A percentile compares a stretch with the other conserved stretches of the same genome.
Evolutionary conservation across 2,329 filamentous ascomycete genomes (phyloP).

Genomic region (Calonectria crousiana): DNA sequence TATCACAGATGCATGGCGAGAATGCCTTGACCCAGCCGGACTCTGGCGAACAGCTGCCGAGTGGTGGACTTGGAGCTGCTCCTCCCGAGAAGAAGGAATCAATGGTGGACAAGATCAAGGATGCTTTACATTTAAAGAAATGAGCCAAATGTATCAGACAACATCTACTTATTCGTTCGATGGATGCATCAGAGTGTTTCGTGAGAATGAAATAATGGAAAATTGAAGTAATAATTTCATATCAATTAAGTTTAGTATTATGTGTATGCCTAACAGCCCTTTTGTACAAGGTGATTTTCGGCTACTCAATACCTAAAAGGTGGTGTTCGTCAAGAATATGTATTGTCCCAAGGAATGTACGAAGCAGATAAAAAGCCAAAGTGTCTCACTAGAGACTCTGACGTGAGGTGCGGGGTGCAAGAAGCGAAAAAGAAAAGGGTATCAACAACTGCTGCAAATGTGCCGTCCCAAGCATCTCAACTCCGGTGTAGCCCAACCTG

Average conservation of each 20-base stretch:
- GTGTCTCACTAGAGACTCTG: background rate
- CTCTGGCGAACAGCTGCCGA: constrained; percentile 20
- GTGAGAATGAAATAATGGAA: background rate
- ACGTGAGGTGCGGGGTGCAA: background rate
- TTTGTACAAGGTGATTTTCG: background rate
- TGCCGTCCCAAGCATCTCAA: constrained; percentile 18
- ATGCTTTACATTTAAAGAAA: constrained; percentile 40
- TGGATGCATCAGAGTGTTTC: background rate
- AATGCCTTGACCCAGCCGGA: constrained; percentile 39
- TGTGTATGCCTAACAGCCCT: background rate
- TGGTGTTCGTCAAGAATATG: background rate
- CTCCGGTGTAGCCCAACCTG: constrained; percentile 12
- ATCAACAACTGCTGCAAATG: constrained; percentile 36
- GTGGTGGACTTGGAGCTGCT: background rate
- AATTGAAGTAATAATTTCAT: background rate
- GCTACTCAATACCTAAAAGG: background rate
- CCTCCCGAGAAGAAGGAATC: constrained; percentile 25
- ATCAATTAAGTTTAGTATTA: constrained; percentile 13
- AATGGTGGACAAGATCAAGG: constrained; percentile 45
- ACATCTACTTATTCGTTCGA: background rate
- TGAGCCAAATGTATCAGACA: background rate
- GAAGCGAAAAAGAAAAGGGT: constrained; percentile 33
- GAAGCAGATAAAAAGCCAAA: background rate
- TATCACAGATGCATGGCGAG: constrained; percentile 39
- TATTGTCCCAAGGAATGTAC: background rate